Percentiles rank a stretch among this genome's conserved stretches.
Evolutionary conservation across 768 basidiomycete genomes (phyloP).

Genomic region (Termitomyces titanicus): DNA sequence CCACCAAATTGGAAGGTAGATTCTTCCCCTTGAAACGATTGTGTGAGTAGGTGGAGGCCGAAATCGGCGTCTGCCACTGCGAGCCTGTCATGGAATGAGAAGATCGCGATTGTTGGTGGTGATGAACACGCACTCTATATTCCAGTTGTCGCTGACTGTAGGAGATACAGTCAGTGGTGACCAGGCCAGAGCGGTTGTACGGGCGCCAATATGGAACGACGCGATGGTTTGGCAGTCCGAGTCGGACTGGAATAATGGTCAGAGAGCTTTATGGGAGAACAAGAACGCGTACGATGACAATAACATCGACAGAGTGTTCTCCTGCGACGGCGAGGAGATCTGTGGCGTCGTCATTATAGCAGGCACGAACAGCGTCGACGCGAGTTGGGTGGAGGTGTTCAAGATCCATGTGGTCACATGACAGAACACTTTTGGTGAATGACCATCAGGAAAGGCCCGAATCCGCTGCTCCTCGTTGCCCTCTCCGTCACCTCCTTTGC

Average conservation of each 20-base stretch:
- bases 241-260: constrained; percentile 30
- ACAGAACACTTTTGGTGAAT: constrained; percentile 6
- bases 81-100: constrained; percentile 41
- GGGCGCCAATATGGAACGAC: constrained; percentile 68
- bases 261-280: constrained; percentile 2
- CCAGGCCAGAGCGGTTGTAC: constrained; percentile 76
- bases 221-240: constrained; percentile 50
- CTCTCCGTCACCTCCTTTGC: constrained; percentile 54
- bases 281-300: constrained; percentile 51
- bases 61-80: constrained; percentile 66
- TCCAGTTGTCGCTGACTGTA: constrained; percentile 60
- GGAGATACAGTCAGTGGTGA: constrained; percentile 70
- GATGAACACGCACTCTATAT: constrained; percentile 54
- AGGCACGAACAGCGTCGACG: constrained; percentile 61
- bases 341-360: constrained; percentile 55
- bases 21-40: constrained; percentile 43
- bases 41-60: constrained; percentile 67
- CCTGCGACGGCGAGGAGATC: constrained; percentile 75
- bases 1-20: constrained; percentile 71
- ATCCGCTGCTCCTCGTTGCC: constrained; percentile 59
- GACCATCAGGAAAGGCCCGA: constrained; percentile 42
- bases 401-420: constrained; percentile 47
- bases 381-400: constrained; percentile 55
- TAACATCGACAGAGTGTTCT: constrained; percentile 67
- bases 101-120: background rate